These are phyloP conservation scores for Infundibulicybe gibba DNA, from an alignment of 768 basidiomycete species.

Conservation along the genomic window DNA sequence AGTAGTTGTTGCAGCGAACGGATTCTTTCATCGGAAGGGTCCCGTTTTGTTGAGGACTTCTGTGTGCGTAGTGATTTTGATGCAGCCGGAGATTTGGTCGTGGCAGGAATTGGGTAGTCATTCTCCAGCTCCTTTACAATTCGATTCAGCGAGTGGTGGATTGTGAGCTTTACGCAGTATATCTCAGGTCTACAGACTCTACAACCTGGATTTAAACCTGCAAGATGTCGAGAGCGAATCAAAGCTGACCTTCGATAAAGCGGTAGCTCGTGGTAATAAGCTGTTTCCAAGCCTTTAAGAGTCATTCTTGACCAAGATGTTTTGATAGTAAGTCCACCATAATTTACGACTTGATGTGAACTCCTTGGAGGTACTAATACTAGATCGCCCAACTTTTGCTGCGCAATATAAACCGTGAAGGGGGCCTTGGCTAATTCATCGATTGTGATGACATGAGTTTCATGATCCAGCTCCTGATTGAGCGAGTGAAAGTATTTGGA, in stretches of 20 bases:
- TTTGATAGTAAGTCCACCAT: constrained; percentile 79
- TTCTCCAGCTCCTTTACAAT: constrained; percentile 21
- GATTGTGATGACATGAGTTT: constrained; percentile 60
- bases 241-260: constrained; percentile 72
- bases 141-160: constrained; percentile 49
- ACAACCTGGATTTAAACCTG: neutral
- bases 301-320: constrained; percentile 89
- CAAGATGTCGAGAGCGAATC: neutral
- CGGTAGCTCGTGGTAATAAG: constrained; percentile 71
- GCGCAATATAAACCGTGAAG: constrained; percentile 64
- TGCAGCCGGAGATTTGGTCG: too few species aligned
- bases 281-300: constrained; percentile 49
- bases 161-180: constrained; percentile 68
- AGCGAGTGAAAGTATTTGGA: constrained; percentile 57
- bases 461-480: constrained; percentile 66
- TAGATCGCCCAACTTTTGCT: constrained; percentile 75
- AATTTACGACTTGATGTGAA: constrained; percentile 85
- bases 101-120: neutral
- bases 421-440: constrained; percentile 63
- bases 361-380: constrained; percentile 79
- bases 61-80: too few species aligned
- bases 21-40: too few species aligned
- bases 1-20: too few species aligned
- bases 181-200: constrained; percentile 82
- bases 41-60: too few species aligned